These are phyloP conservation scores for Clitoria ternatea DNA, from an alignment of 306 rosid genomes.

Conservation along the genomic window DNA sequence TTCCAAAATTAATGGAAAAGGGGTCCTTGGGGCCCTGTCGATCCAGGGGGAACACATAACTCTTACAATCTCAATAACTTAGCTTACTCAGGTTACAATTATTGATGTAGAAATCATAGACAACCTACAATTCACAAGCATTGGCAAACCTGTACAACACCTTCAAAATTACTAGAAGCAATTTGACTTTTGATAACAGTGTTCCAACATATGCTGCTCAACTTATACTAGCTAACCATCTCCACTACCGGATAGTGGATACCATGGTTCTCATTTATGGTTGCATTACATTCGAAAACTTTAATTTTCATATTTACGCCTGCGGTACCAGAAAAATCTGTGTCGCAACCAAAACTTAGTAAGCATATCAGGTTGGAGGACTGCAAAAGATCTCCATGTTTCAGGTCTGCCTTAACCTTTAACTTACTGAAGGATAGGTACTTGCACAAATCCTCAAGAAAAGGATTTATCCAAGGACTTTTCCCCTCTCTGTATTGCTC, in stretches of 20 bases:
- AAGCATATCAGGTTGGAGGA: constrained; percentile 81
- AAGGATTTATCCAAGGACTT: constrained; percentile 76
- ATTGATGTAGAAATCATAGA: not conserved
- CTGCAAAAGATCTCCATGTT: constrained; percentile 86
- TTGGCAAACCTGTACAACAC: constrained; percentile 73
- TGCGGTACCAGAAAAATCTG: constrained; percentile 76
- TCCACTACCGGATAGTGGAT: constrained; percentile 88
- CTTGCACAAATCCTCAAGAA: constrained; percentile 82
- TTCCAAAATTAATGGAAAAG: too few species aligned
- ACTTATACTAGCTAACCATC: constrained; percentile 69
- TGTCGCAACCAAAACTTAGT: constrained; percentile 75
- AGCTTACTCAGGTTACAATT: too few species aligned
- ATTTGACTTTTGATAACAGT: constrained; percentile 81
- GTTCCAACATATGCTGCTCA: constrained; percentile 86
- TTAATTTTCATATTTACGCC: constrained; percentile 85
- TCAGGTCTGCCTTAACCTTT: constrained; percentile 83
- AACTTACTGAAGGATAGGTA: constrained; percentile 62
- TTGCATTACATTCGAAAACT: constrained; percentile 63
- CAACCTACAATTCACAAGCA: not conserved
- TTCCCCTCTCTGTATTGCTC: constrained; percentile 39
- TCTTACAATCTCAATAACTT: too few species aligned
- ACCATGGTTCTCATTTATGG: constrained; percentile 65
- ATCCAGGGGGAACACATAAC: too few species aligned
- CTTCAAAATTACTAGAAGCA: constrained; percentile 92
- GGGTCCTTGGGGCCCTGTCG: too few species aligned